Conservation (phyloP, 2,329 filamentous ascomycete species). For the Sordariomycetes sp. region DNA sequence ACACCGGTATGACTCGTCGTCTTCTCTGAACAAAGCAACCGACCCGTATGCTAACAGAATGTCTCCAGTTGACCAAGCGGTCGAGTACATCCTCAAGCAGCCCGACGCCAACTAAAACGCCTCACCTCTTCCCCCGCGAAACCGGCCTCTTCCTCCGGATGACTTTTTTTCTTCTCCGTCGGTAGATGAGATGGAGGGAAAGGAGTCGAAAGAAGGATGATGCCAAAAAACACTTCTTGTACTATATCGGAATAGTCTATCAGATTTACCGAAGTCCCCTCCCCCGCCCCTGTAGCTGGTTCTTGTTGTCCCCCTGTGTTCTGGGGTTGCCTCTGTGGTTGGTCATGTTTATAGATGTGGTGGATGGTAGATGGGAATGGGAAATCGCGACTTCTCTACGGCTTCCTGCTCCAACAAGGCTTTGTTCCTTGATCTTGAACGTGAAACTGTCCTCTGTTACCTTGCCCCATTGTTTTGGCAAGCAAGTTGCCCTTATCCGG, state of each 20-base stretch:
- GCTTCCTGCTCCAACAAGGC: background rate
- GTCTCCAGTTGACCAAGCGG: conserved; percentile 73
- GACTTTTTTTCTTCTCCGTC: background rate
- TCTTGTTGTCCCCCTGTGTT: background rate
- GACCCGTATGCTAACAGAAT: background rate
- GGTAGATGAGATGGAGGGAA: background rate
- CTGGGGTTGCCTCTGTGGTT: background rate
- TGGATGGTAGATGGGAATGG: background rate
- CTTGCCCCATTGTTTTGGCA: no score
- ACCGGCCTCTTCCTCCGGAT: background rate
- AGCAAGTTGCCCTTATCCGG: no score
- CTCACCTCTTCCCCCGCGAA: background rate
- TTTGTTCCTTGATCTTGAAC: no score
- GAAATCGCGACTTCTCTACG: background rate
- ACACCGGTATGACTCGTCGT: conserved; percentile 63
- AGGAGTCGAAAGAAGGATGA: background rate
- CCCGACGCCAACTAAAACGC: conserved; percentile 65
- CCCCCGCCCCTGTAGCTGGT: background rate
- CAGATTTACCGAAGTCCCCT: background rate
- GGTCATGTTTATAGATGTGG: background rate
- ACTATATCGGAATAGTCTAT: background rate
- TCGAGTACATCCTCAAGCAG: conserved; percentile 87
- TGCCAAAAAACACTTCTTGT: background rate
- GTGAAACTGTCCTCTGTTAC: no score
- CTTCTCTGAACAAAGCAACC: background rate